Evolutionary conservation across 2,329 filamentous ascomycete species (phyloP).

Genomic region (Immersiporthe knoxdaviesiana): DNA sequence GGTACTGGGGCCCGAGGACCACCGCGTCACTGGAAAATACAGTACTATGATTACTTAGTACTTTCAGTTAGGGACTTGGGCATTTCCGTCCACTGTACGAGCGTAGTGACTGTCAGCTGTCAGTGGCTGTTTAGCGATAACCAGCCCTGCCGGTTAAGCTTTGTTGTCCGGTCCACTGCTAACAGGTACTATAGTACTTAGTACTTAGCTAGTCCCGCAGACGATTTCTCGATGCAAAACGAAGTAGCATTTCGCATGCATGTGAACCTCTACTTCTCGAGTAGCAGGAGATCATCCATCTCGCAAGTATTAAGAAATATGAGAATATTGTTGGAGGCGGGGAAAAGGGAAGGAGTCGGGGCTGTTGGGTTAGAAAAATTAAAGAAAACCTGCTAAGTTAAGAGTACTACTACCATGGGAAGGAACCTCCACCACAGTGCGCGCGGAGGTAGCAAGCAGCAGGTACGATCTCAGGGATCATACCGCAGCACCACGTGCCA

Average conservation of each 20-base stretch:
- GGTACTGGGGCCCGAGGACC: constrained; percentile 6
- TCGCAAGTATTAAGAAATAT: not conserved
- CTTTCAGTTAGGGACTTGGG: not conserved
- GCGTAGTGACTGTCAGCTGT: too few relatives aligned
- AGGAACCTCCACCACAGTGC: not conserved
- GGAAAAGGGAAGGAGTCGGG: too few relatives aligned
- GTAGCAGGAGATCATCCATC: not conserved
- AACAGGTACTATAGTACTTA: too few relatives aligned
- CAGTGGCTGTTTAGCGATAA: not conserved
- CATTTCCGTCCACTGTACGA: not conserved
- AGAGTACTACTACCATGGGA: not conserved
- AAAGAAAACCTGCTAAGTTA: too few relatives aligned
- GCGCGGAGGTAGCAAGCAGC: not conserved
- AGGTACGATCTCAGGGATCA: not conserved
- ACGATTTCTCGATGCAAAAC: not conserved
- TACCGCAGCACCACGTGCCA: not conserved
- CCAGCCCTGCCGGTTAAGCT: not conserved
- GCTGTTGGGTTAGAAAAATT: too few relatives aligned
- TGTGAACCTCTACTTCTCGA: not conserved
- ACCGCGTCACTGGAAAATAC: not conserved
- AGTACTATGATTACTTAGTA: not conserved
- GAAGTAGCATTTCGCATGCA: not conserved
- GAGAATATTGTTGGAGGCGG: too few relatives aligned
- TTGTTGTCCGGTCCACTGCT: not conserved
- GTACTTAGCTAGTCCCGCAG: not conserved